Evolutionary conservation across 164 flowering plant species (phyloP).

Genomic region (Vitis cinerea): DNA sequence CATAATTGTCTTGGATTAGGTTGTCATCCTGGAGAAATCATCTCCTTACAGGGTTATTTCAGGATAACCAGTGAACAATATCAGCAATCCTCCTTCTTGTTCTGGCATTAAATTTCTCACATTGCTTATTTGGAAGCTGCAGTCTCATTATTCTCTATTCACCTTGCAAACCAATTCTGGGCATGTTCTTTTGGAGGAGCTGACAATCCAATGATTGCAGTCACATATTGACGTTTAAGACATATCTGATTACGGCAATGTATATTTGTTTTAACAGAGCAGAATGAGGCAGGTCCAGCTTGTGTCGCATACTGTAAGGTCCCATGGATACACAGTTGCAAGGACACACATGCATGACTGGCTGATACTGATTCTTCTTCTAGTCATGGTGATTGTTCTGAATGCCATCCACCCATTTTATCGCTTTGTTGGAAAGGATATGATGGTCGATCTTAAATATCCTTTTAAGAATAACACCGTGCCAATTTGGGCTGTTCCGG

Average conservation of each 20-base stretch:
- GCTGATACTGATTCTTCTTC: conserved; percentile 45
- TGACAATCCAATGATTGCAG: background rate
- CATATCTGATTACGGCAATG: background rate
- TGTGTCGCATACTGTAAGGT: conserved; percentile 32
- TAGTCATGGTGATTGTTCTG: conserved; percentile 21
- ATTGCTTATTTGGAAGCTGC: background rate
- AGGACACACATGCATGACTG: conserved; percentile 47
- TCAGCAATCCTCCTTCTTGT: too few species aligned
- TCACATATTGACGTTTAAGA: too few species aligned
- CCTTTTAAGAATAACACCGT: conserved; percentile 48
- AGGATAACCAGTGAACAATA: too few species aligned
- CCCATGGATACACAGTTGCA: conserved; percentile 44
- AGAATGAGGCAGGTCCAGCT: conserved; percentile 26
- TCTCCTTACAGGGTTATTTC: too few species aligned
- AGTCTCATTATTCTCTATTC: background rate
- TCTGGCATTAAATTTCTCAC: background rate
- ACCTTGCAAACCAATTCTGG: background rate
- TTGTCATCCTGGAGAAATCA: too few species aligned
- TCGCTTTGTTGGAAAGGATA: conserved; percentile 56
- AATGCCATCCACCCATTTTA: conserved; percentile 39
- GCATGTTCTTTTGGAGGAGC: background rate
- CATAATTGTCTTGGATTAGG: too few species aligned
- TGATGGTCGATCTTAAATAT: conserved; percentile 55
- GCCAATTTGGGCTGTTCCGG: conserved; percentile 55
- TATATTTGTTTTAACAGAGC: conserved; percentile 8